Conservation (phyloP, 164 flowering plant genomes). For the Brasenia schreberi region DNA sequence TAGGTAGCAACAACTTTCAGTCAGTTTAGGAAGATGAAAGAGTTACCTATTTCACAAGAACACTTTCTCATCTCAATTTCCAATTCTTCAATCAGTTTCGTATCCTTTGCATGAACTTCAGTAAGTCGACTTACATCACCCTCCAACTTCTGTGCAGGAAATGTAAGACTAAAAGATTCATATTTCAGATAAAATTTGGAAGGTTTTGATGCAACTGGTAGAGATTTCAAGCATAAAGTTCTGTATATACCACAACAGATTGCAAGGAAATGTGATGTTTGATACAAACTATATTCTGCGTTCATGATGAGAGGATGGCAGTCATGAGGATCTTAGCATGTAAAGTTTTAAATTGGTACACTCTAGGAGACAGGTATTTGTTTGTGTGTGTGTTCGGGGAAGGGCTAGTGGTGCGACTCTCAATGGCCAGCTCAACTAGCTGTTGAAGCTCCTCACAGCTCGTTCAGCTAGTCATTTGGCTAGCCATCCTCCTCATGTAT, state of each 20-base stretch:
- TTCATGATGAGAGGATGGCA: neutral
- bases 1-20: too few species aligned
- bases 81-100: constrained; percentile 39
- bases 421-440: too few species aligned
- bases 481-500: too few species aligned
- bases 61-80: constrained; percentile 63
- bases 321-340: neutral
- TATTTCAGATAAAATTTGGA: neutral
- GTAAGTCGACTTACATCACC: constrained; percentile 42
- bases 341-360: too few species aligned
- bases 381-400: too few species aligned
- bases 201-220: neutral
- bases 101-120: constrained; percentile 44
- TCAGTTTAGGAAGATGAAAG: too few species aligned
- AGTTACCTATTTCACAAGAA: constrained; percentile 63
- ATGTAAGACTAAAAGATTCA: constrained; percentile 2
- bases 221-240: neutral
- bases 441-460: too few species aligned
- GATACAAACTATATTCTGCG: neutral
- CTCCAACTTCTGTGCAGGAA: constrained; percentile 44
- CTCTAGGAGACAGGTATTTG: too few species aligned
- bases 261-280: neutral
- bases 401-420: too few species aligned
- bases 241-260: too few species aligned
- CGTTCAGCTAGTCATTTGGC: too few species aligned